Evolutionary conservation across 75 land plant genomes (phyloP).

Genomic region (Cryptomeria japonica): DNA sequence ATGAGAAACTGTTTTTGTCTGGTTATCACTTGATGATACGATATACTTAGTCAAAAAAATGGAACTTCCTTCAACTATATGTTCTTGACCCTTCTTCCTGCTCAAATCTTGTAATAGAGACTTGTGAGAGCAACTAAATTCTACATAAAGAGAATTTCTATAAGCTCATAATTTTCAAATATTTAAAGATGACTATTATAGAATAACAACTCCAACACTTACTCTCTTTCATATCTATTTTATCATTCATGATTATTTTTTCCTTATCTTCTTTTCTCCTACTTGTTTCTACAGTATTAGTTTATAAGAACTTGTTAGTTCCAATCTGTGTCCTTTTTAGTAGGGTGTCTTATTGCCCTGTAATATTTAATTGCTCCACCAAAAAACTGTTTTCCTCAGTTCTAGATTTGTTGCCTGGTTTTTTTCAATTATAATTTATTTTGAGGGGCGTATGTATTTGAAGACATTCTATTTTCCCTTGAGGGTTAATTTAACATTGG

Average conservation of each 20-base stretch:
- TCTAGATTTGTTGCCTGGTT: background rate
- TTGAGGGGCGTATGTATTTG: background rate
- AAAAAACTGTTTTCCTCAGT: background rate
- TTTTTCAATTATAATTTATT: background rate
- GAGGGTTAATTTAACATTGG: background rate
- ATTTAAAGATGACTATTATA: background rate
- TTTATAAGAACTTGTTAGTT: background rate
- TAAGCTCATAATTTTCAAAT: background rate
- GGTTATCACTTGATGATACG: background rate
- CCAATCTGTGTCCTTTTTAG: background rate
- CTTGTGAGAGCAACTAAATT: background rate
- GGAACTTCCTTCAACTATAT: background rate
- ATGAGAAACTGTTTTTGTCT: background rate
- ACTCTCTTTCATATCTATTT: background rate
- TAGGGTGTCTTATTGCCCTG: background rate
- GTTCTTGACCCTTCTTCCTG: background rate
- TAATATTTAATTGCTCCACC: background rate
- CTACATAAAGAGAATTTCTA: background rate
- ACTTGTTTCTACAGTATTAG: background rate
- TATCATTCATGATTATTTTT: background rate
- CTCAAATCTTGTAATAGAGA: background rate
- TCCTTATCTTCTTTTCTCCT: background rate
- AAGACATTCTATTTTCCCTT: background rate
- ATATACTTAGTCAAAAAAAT: background rate
- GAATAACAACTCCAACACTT: background rate